These are phyloP conservation scores for Cenococcum geophilum DNA, from an alignment of 495 filamentous ascomycete genomes.

Conservation along the genomic window DNA sequence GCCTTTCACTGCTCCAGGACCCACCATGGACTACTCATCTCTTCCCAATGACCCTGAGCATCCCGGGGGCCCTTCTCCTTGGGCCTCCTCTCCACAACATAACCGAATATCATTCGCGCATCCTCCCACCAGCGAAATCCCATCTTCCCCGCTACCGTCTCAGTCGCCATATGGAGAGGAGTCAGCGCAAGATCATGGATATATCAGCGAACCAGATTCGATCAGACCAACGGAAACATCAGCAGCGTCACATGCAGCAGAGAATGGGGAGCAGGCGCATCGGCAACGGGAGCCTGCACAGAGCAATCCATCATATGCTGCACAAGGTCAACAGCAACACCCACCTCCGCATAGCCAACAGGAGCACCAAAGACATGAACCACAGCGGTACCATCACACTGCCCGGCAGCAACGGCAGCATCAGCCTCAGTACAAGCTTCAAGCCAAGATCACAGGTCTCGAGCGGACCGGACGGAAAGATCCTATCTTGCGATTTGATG, in stretches of 20 bases:
- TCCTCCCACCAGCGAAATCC: constrained; percentile 46
- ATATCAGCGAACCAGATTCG: constrained; percentile 20
- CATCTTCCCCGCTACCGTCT: constrained; percentile 47
- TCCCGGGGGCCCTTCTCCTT: constrained; percentile 64
- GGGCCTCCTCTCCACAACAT: constrained; percentile 68
- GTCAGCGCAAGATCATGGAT: constrained; percentile 22
- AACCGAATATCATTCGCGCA: constrained; percentile 50
- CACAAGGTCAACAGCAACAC: constrained; percentile 44
- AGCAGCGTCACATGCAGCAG: constrained; percentile 19
- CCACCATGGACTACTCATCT: constrained; percentile 75
- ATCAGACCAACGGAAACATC: constrained; percentile 4
- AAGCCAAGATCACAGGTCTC: constrained; percentile 87
- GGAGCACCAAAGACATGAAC: constrained; percentile 43
- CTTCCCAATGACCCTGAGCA: constrained; percentile 69
- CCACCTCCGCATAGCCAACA: constrained; percentile 39
- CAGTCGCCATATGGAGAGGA: constrained; percentile 42
- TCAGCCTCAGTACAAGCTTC: constrained; percentile 69
- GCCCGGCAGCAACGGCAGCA: constrained; percentile 38
- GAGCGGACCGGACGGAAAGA: constrained; percentile 94
- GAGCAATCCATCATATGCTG: constrained; percentile 33
- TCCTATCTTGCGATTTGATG: constrained; percentile 89
- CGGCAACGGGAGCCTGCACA: constrained; percentile 41
- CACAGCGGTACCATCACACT: constrained; percentile 39
- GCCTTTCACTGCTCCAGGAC: constrained; percentile 11
- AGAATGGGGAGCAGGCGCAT: constrained; percentile 40